These are phyloP conservation scores for Oemleria cerasiformis DNA, from an alignment of 306 rosid genomes.

Conservation along the genomic window DNA sequence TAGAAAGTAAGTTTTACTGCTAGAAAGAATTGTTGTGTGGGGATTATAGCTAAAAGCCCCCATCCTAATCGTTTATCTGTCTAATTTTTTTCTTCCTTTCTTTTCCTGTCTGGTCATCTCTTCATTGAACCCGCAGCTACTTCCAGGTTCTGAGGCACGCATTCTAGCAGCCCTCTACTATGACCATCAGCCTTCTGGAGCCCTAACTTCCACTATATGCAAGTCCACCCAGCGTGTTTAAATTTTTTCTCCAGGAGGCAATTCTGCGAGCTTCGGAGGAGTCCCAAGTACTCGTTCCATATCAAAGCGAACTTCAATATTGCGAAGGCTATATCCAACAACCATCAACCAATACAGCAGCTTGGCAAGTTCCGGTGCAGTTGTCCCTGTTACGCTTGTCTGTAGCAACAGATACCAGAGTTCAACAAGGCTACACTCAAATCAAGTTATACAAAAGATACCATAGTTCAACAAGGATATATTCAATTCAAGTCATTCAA, in stretches of 20 bases:
- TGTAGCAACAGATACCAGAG: slow-evolving; percentile 25
- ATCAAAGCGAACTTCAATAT: slow-evolving; percentile 91
- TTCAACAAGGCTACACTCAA: not conserved
- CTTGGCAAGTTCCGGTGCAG: slow-evolving; percentile 82
- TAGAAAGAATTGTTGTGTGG: not conserved
- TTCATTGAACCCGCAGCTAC: not conserved
- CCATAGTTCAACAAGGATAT: not conserved
- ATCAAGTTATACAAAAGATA: no score
- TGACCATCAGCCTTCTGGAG: not conserved
- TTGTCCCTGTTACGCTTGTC: slow-evolving; percentile 74
- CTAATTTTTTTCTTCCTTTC: not conserved
- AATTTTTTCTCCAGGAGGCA: slow-evolving; percentile 87
- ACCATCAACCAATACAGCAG: slow-evolving; percentile 95
- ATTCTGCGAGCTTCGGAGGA: slow-evolving; percentile 77
- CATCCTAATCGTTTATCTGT: not conserved
- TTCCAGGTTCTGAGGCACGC: not conserved
- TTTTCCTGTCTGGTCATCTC: not conserved
- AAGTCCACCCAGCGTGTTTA: slow-evolving; percentile 19
- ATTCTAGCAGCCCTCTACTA: not conserved
- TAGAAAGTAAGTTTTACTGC: no score
- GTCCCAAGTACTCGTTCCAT: slow-evolving; percentile 95
- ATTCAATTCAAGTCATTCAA: not conserved
- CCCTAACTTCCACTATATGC: not conserved
- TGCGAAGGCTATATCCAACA: slow-evolving; percentile 91
- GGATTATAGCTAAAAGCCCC: not conserved